Conservation (phyloP, 2,329 filamentous ascomycete species). For the Eurotiales sp. region DNA sequence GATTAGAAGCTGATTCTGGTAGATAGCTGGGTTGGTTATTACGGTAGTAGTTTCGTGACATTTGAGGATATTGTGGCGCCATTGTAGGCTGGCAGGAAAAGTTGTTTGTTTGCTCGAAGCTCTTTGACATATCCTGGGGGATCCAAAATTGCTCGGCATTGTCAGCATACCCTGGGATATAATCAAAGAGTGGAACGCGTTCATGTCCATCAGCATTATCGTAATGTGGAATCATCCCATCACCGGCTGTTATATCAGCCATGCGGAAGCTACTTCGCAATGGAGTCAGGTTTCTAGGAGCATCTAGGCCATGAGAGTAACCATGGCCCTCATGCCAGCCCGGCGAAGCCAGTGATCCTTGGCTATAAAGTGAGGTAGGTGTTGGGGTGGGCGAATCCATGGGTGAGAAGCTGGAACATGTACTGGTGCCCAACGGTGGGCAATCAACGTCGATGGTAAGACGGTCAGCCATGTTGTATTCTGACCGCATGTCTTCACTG, state of each 20-base stretch:
- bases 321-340: conserved; percentile 32
- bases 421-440: conserved; percentile 35
- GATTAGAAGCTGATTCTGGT: conserved; percentile 37
- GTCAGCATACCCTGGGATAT: conserved; percentile 36
- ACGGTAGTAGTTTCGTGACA: conserved; percentile 34
- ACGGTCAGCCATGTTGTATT: conserved; percentile 34
- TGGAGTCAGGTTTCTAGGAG: conserved; percentile 27
- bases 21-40: conserved; percentile 30
- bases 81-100: conserved; percentile 33
- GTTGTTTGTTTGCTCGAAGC: conserved; percentile 28
- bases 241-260: conserved; percentile 31
- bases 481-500: conserved; percentile 36
- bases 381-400: conserved; percentile 39
- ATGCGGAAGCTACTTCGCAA: conserved; percentile 34
- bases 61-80: conserved; percentile 30
- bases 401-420: conserved; percentile 39
- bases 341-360: conserved; percentile 34
- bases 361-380: conserved; percentile 37
- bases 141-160: conserved; percentile 37
- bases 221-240: conserved; percentile 30
- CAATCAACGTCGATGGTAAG: conserved; percentile 38
- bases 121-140: conserved; percentile 33
- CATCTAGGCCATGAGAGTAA: conserved; percentile 27
- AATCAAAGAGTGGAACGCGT: conserved; percentile 32
- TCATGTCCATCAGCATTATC: conserved; percentile 33